phyloP scores from a whole-genome alignment of 345 rosid genomes.

The Dipteronia dyeriana region DNA sequence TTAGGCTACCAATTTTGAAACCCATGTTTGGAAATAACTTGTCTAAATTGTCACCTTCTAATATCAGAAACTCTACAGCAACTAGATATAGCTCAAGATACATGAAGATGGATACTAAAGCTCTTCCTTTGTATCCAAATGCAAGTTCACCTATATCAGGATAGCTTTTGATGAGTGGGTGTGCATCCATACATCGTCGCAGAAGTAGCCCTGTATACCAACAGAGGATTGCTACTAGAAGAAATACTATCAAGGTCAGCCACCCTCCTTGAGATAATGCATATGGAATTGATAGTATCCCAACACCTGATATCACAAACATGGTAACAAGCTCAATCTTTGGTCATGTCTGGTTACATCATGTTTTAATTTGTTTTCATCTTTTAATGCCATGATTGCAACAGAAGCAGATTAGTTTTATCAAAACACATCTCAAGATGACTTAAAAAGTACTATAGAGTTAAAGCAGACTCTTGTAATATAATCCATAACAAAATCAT shows the following conservation, averaged over 20 bases:
- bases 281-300: constrained; percentile 62
- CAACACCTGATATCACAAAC: constrained; percentile 46
- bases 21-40: constrained; percentile 51
- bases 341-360: background rate
- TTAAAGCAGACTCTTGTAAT: background rate
- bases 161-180: constrained; percentile 46
- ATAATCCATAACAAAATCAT: constrained; percentile 4
- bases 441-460: background rate
- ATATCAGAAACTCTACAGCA: constrained; percentile 66
- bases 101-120: constrained; percentile 50
- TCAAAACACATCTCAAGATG: background rate
- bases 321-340: background rate
- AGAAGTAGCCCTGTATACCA: constrained; percentile 69
- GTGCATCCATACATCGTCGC: constrained; percentile 50
- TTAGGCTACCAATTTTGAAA: constrained; percentile 36
- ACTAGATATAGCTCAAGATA: constrained; percentile 58
- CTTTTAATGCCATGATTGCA: background rate
- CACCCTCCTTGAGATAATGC: constrained; percentile 74
- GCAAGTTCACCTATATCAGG: constrained; percentile 63
- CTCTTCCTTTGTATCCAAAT: constrained; percentile 63
- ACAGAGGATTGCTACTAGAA: constrained; percentile 50
- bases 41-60: constrained; percentile 70
- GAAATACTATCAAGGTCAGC: constrained; percentile 51
- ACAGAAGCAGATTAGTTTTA: background rate
- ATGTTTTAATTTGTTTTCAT: too few species aligned